A percentile compares a stretch with the other conserved stretches of the same genome.
These are phyloP conservation scores for Gonapodya prolifera DNA, from an alignment of 192 early-diverging fungal species.

Conservation along the genomic window DNA sequence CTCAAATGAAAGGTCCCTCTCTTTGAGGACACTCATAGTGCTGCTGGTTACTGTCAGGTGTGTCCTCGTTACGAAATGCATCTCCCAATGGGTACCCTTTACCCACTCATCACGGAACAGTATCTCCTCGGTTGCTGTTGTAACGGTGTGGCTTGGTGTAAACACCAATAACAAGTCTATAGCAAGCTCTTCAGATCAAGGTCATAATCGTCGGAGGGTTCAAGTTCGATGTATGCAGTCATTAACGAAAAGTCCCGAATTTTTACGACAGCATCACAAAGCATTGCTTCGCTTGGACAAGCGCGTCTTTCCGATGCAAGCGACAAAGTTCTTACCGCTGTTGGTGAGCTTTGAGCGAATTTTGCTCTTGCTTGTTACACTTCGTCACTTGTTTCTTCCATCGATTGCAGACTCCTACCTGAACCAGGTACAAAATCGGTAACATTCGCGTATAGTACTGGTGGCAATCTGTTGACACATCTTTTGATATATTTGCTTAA, in stretches of 20 bases:
- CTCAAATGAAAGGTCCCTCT: neutral
- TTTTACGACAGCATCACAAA: neutral
- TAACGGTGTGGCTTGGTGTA: neutral
- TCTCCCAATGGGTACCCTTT: neutral
- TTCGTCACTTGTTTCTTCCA: neutral
- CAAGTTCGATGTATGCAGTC: neutral
- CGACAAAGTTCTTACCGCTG: neutral
- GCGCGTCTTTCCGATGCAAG: neutral
- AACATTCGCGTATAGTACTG: neutral
- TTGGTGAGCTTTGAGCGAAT: neutral
- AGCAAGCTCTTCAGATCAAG: neutral
- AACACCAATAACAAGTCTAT: neutral
- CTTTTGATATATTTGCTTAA: neutral
- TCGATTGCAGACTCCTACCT: neutral
- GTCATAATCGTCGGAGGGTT: neutral
- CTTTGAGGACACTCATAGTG: neutral
- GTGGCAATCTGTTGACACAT: neutral
- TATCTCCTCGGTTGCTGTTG: neutral
- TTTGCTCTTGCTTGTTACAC: neutral
- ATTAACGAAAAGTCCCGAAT: neutral
- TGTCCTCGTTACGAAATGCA: neutral
- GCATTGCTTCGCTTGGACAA: neutral
- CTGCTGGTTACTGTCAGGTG: neutral
- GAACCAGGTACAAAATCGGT: neutral
- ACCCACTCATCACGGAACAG: neutral